Percentiles rank a stretch among this genome's conserved stretches.
phyloP scores from a whole-genome alignment of 805 yeast genomes.

The Starmerella apicola region DNA sequence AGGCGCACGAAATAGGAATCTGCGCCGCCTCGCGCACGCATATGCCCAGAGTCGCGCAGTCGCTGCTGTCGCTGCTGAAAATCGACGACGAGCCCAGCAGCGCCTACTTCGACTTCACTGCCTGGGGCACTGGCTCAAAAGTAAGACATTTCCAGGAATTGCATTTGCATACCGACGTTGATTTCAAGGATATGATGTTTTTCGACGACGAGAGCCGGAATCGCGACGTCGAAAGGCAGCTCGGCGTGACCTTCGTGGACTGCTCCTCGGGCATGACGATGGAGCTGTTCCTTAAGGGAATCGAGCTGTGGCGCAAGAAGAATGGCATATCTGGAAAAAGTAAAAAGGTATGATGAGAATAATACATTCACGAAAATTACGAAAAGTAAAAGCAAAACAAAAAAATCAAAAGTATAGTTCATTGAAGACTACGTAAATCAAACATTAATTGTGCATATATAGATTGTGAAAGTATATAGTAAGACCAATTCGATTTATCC shows the following conservation, averaged over 20 bases:
- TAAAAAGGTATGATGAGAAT: too few species aligned
- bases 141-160: constrained; percentile 43
- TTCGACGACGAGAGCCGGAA: constrained; percentile 77
- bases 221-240: constrained; percentile 49
- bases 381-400: too few species aligned
- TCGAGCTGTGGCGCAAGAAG: constrained; percentile 18
- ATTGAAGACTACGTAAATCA: too few species aligned
- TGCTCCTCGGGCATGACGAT: constrained; percentile 38
- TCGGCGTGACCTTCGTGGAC: constrained; percentile 60
- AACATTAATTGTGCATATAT: too few species aligned
- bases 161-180: constrained; percentile 36
- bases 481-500: too few species aligned
- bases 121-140: constrained; percentile 36
- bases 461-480: too few species aligned
- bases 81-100: constrained; percentile 44
- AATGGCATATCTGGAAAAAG: too few species aligned
- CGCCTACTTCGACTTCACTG: constrained; percentile 35
- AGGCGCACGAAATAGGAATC: constrained; percentile 35
- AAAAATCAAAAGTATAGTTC: too few species aligned
- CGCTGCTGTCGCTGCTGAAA: constrained; percentile 41
- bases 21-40: constrained; percentile 71
- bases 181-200: constrained; percentile 41
- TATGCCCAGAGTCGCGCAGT: constrained; percentile 63
- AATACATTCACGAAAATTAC: too few species aligned
- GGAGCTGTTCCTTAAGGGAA: constrained; percentile 15